phyloP scores from a whole-genome alignment of 2,329 filamentous ascomycete species.

The Drechslerella dactyloides region DNA sequence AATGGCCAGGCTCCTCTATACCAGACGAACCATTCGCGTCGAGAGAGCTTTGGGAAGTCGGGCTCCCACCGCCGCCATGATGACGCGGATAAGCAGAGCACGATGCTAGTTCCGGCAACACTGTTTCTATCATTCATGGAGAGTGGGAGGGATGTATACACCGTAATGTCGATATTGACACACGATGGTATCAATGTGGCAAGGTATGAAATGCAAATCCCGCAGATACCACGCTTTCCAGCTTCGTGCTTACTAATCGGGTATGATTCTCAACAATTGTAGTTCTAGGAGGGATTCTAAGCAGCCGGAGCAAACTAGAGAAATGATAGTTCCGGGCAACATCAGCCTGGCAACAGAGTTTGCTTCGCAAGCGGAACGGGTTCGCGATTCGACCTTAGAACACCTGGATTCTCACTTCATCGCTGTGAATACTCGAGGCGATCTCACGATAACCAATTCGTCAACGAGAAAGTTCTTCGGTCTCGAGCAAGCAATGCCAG shows the following conservation, averaged over 20 bases:
- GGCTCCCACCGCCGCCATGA: slow-evolving; percentile 32
- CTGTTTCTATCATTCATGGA: slow-evolving; percentile 45
- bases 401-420: slow-evolving; percentile 49
- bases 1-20: slow-evolving; percentile 38
- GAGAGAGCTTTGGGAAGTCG: slow-evolving; percentile 38
- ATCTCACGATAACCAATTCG: slow-evolving; percentile 45
- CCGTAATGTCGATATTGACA: slow-evolving; percentile 47
- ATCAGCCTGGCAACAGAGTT: slow-evolving; percentile 45
- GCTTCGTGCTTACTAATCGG: too few species aligned
- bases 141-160: slow-evolving; percentile 45
- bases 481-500: slow-evolving; percentile 34
- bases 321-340: slow-evolving; percentile 42
- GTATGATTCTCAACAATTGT: too few species aligned
- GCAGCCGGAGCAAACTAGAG: slow-evolving; percentile 23
- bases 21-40: slow-evolving; percentile 30
- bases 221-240: too few species aligned
- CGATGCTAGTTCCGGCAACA: slow-evolving; percentile 41
- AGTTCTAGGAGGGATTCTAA: slow-evolving; percentile 12
- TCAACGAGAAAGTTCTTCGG: slow-evolving; percentile 45
- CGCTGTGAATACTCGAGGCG: slow-evolving; percentile 49
- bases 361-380: slow-evolving; percentile 43
- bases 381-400: slow-evolving; percentile 46
- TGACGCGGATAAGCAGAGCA: slow-evolving; percentile 34
- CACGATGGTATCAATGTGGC: slow-evolving; percentile 45
- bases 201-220: slow-evolving; percentile 11